Evolutionary conservation across 2,329 filamentous ascomycete genomes (phyloP).

Genomic region (Colletotrichum zoysiae): DNA sequence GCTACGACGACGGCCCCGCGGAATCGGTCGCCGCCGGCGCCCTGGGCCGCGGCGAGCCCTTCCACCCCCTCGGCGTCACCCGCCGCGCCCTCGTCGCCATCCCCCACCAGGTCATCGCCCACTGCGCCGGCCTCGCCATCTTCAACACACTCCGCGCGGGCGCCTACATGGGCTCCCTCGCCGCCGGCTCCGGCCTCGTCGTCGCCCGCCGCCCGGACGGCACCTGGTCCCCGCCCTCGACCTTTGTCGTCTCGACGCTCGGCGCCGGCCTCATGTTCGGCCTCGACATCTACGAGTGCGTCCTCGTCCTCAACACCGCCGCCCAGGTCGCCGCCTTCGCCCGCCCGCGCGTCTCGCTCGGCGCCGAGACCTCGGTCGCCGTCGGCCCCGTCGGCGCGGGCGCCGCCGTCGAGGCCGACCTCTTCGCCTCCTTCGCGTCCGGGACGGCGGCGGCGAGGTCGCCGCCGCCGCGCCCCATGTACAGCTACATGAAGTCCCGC

Average conservation of each 20-base stretch:
- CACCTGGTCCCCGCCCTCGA: constrained; percentile 78
- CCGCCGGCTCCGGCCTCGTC: constrained; percentile 70
- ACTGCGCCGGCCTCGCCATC: constrained; percentile 71
- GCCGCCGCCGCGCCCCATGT: constrained; percentile 68
- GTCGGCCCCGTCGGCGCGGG: constrained; percentile 71
- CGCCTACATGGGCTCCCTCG: constrained; percentile 66
- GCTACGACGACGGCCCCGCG: no score
- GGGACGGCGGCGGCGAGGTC: constrained; percentile 41
- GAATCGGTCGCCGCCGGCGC: constrained; percentile 42
- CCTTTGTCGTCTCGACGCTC: constrained; percentile 78
- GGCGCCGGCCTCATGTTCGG: constrained; percentile 79
- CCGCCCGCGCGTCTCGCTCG: constrained; percentile 74
- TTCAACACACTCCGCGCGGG: constrained; percentile 74
- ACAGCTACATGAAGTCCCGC: constrained; percentile 85
- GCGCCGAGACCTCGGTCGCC: constrained; percentile 77
- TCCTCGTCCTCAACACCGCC: constrained; percentile 79
- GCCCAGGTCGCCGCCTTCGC: constrained; percentile 77
- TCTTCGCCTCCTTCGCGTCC: constrained; percentile 40
- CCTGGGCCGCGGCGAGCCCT: constrained; percentile 44
- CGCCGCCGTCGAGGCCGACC: constrained; percentile 62
- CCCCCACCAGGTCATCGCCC: constrained; percentile 61
- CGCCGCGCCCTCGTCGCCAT: constrained; percentile 54
- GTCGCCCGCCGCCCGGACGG: constrained; percentile 69
- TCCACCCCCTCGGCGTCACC: constrained; percentile 50
- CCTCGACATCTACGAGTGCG: constrained; percentile 82